Base-by-base conservation (phyloP, 352 stramenopile species). In the Plasmopara muralis region DNA sequence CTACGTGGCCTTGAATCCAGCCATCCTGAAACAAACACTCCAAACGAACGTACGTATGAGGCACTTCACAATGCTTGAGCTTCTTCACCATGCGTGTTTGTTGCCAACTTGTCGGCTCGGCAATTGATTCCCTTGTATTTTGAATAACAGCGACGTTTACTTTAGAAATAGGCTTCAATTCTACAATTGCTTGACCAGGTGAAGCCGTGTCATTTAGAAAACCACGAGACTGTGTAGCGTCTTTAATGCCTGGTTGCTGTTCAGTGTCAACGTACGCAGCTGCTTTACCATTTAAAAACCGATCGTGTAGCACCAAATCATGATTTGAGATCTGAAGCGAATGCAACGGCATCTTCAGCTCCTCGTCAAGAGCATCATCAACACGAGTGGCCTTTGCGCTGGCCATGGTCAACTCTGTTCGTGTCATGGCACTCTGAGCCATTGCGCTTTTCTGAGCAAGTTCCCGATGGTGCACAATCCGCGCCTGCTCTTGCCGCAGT, bases 251-350 rank as follows among this genome's bases (percentile, higher is more conserved):
- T 28, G 34, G 4, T 28, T 41, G 35, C 4, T 62, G 53, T 15
- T 29, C 28, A 2, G 81, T 72, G 0, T 85, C 77, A 18, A 89
- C 54, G 39, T 89, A 88, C 15, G 82, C 72, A 0, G 59, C 49
- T 1, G 70, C 61, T 38, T 90, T 92, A 8, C 79, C 82, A 29
- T 61, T 67, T 37, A 89, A 58, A 45, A 92, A 89, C 0, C 76
- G 75, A 39, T 81, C 77, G 39, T 92, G 74, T 16, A 90, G 43
- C 25, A 65, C 50, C 16, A 89, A 54, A 41, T 90, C 77, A 33
- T 87, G 77, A 55, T 90, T 90, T 1, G 79, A 75, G 31, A 92
- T 88, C 1, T 83, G 64, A 4, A 92, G 64, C 13, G 82, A 83
- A 7, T 69, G 52, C 18, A 73, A 49, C 0, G 46, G 59, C 16